Evolutionary conservation across 2,329 filamentous ascomycete species (phyloP), one percentile per base, ranked within the genome.

Genomic region (Tolypocladium tropicale): DNA sequence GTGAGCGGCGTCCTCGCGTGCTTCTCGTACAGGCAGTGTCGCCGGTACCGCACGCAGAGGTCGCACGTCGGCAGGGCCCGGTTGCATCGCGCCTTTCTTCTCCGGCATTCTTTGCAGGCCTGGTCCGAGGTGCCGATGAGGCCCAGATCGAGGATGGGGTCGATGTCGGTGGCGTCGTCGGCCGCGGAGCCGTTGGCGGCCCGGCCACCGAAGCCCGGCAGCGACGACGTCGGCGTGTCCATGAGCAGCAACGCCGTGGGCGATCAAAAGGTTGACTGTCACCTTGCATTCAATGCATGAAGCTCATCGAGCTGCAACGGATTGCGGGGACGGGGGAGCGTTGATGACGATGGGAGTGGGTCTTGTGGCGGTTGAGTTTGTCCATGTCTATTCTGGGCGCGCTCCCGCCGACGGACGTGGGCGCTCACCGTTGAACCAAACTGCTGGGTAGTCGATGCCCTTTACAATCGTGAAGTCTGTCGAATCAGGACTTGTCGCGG

Each of bases 11-110:
- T 78, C 49, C 72, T 69, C n/a, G 70, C 68, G 53, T 76, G 72
- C 59, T 73, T 76, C 60, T 78, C 76, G 56, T 79, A 79, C 7
- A 77, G 64, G 57, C 76, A 79, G 57, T 75, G 72, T 16, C 76
- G 65, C 46, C 72, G 68, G 60, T 76, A 75, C 56, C 72, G 72
- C 52, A 69, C 62, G 60, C 75, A 78, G 18, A 72, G 62, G 41
- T 67, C 65, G 57, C 72, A 75, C 4, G 65, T 70, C 12, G 72
- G 72, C 33, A 74, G 64, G 4, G 63, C 64, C 41, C 67, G 64
- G 55, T 74, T 68, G 59, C 72, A 74, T 49, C 70, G 67, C 14
- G 72, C 69, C 61, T 74, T 75, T 37, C 72, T 60, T 32, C 72
- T 64, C 21, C 71, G 66, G 56, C 73, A 75, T 59, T 75, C 73